A percentile compares a stretch with the other conserved stretches of the same genome.
These are phyloP conservation scores for Penicillium longicatenatum DNA, from an alignment of 495 filamentous ascomycete genomes.

Conservation along the genomic window DNA sequence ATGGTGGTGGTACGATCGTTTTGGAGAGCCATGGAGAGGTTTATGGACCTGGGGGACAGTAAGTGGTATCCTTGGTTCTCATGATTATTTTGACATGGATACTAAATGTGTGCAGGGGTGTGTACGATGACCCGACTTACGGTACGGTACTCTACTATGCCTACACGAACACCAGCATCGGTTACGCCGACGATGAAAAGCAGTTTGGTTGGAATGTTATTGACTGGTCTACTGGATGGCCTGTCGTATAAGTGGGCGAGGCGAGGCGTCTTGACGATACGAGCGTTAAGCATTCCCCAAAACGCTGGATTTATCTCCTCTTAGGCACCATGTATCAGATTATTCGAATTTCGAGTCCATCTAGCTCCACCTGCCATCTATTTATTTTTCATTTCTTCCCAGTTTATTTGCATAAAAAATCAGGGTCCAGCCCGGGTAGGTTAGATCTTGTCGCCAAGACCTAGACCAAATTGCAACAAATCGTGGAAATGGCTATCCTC, in stretches of 20 bases:
- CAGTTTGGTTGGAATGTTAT: slow-evolving; percentile 70
- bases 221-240: slow-evolving; percentile 68
- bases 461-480: neutral
- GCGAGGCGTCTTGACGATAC: neutral
- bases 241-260: slow-evolving; percentile 37
- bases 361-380: neutral
- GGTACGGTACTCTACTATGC: slow-evolving; percentile 71
- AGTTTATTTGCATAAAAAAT: neutral
- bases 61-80: slow-evolving; percentile 14
- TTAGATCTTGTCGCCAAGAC: neutral
- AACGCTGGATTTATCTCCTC: neutral
- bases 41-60: slow-evolving; percentile 77
- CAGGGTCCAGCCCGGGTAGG: neutral
- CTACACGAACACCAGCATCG: slow-evolving; percentile 65
- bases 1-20: slow-evolving; percentile 65
- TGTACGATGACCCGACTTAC: slow-evolving; percentile 48
- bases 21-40: slow-evolving; percentile 62
- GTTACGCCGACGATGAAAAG: slow-evolving; percentile 64
- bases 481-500: neutral
- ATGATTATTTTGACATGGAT: neutral
- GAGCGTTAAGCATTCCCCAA: neutral
- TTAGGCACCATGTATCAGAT: neutral
- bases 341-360: neutral
- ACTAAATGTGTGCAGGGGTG: slow-evolving; percentile 37
- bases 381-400: neutral